Evolutionary conservation across 148 eudicot genomes (phyloP), one percentile per base, ranked within the genome.

Genomic region (Mesembryanthemum crystallinum): DNA sequence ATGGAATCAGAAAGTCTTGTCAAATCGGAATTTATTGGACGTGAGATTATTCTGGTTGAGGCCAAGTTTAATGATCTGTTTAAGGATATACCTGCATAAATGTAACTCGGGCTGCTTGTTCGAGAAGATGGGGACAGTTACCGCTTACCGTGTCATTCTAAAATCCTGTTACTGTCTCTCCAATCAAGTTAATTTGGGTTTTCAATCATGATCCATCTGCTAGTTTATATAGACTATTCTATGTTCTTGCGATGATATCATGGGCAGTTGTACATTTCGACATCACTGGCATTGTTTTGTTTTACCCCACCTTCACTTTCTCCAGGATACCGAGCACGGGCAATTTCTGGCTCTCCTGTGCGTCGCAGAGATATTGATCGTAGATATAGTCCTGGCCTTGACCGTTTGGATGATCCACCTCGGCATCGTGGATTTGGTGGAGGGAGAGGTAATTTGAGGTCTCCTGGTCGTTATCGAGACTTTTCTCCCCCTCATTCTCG

Each of bases 251-350:
- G 63, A 30, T 77, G 58, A 62, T 63, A 62, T 52, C 13, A 43
- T 64, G 76, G 64, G 75, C 67, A 74, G 75, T 28, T 77, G 58
- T 62, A 71, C 71, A 47, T 68, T 72, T 65, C 73, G 47, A 83
- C 81, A 76, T 85, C 84, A 77, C 80, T 76, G 85, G 86, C 64
- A 54, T 74, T 72, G 24, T 76, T 71, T 77, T 73, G 73, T 75
- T 63, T 80, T 64, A 74, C 65, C 69, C 78, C 74, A 82, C 79
- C 33, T 77, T 81, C 83, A 82, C 69, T 84, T 88, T 72, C 82
- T 87, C 83, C 97, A 93, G 98, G 98, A 70, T 89, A 88, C 86
- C 88, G 97, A 87, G 77, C 79, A 78, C 90, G 91, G 78, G 89
- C 92, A 78, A 86, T 86, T 79, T 93, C 97, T 81, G 89, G 85